These are phyloP conservation scores for Primulina eburnea DNA, from an alignment of 257 asterid species.

Conservation along the genomic window DNA sequence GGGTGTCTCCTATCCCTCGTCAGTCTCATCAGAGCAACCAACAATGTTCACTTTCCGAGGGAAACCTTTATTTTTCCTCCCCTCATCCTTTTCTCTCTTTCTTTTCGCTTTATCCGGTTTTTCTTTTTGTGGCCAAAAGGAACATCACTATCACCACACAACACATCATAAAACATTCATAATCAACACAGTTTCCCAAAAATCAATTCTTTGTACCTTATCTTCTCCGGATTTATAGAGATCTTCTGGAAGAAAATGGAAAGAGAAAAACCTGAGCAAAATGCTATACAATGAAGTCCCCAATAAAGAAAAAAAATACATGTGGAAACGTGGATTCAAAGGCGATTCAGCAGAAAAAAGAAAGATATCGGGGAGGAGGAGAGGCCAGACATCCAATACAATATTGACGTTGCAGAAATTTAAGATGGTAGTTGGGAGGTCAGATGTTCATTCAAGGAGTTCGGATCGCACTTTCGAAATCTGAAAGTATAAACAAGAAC, in stretches of 20 bases:
- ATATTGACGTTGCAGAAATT: too few relatives aligned
- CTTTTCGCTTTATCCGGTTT: conserved; percentile 44
- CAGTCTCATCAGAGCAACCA: conserved; percentile 64
- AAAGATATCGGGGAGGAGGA: conserved; percentile 28
- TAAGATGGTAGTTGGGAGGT: too few relatives aligned
- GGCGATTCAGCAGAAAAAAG: conserved; percentile 18
- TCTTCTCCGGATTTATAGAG: conserved; percentile 25
- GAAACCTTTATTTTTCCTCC: conserved; percentile 18
- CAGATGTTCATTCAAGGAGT: too few relatives aligned
- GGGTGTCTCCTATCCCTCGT: conserved; percentile 62
- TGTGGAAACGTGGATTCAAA: conserved; percentile 27
- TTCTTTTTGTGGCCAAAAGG: conserved; percentile 54
- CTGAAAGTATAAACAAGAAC: too few relatives aligned
- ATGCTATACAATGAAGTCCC: conserved; percentile 21
- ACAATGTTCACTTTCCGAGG: conserved; percentile 40
- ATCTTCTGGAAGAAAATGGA: conserved; percentile 22
- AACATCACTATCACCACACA: conserved; percentile 44
- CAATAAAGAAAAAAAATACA: conserved; percentile 28
- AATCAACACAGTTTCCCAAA: conserved; percentile 41
- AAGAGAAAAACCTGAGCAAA: conserved; percentile 26
- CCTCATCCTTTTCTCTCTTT: conserved; percentile 19
- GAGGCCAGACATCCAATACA: conserved; percentile 39
- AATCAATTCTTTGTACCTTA: conserved; percentile 22
- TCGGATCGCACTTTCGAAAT: too few relatives aligned
- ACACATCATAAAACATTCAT: conserved; percentile 43